phyloP scores from a whole-genome alignment of 495 filamentous ascomycete genomes.

The Penicillium subrubescens region DNA sequence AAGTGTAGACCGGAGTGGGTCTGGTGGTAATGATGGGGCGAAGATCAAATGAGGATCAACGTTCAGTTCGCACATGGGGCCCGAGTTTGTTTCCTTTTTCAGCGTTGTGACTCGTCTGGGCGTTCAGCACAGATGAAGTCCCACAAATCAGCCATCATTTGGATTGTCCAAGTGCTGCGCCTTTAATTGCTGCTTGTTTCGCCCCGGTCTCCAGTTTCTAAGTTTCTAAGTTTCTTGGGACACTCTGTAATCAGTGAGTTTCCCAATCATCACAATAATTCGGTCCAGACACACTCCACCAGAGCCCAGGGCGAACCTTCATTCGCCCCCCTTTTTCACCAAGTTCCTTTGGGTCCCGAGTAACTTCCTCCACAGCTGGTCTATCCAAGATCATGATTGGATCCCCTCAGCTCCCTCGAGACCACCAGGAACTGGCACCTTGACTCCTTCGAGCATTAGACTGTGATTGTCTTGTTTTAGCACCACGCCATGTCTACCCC shows the following conservation, averaged over 20 bases:
- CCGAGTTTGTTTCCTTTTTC: not conserved
- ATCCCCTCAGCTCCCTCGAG: slow-evolving; percentile 8
- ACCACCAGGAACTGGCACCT: slow-evolving; percentile 13
- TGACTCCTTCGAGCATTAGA: slow-evolving; percentile 21
- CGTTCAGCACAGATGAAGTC: not conserved
- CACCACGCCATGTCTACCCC: slow-evolving; percentile 11
- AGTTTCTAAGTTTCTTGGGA: too few species aligned
- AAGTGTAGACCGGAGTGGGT: not conserved
- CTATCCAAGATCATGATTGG: slow-evolving; percentile 14
- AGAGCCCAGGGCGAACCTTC: not conserved
- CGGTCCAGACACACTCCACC: not conserved
- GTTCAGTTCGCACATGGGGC: slow-evolving; percentile 7
- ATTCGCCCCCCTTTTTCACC: slow-evolving; percentile 20
- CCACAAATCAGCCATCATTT: not conserved
- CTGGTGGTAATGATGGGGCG: slow-evolving; percentile 2
- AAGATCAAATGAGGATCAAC: slow-evolving; percentile 19
- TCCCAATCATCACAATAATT: too few species aligned
- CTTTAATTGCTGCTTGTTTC: slow-evolving; percentile 2
- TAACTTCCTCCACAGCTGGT: not conserved
- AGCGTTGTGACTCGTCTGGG: not conserved
- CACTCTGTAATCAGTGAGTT: not conserved
- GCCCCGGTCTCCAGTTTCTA: not conserved
- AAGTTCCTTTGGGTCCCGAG: slow-evolving; percentile 4
- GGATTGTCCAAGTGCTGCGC: not conserved
- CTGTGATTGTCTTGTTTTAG: slow-evolving; percentile 21